Evolutionary conservation across 1,284 basidiomycete species (phyloP).

Genomic region (Apiotrichum montevideense): DNA sequence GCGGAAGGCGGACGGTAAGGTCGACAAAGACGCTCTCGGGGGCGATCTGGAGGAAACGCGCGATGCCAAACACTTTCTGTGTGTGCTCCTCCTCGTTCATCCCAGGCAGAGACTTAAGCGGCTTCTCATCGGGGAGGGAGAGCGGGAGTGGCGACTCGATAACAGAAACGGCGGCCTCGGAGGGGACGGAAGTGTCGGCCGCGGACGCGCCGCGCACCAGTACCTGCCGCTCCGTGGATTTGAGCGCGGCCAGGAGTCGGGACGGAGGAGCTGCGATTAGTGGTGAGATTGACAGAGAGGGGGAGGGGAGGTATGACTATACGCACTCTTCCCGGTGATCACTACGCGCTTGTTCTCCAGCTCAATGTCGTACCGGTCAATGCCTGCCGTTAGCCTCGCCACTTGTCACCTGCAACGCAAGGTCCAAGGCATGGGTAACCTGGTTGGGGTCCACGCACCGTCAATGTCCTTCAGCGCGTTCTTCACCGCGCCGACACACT

Average conservation of each 20-base stretch:
- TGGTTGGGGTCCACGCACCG: constrained; percentile 16
- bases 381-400: constrained; percentile 22
- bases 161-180: constrained; percentile 45
- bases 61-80: constrained; percentile 48
- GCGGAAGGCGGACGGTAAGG: constrained; percentile 43
- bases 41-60: constrained; percentile 46
- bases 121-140: constrained; percentile 9
- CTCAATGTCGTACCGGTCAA: constrained; percentile 46
- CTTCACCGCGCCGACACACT: constrained; percentile 45
- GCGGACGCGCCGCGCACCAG: constrained; percentile 46
- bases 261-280: constrained; percentile 43
- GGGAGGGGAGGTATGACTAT: not conserved
- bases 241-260: constrained; percentile 42
- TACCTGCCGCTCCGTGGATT: constrained; percentile 46
- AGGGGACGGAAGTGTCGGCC: constrained; percentile 19
- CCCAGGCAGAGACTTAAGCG: constrained; percentile 21
- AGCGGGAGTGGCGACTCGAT: constrained; percentile 44
- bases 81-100: constrained; percentile 40
- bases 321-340: constrained; percentile 43
- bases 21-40: constrained; percentile 45
- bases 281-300: too few relatives aligned
- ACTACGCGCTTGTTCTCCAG: constrained; percentile 45
- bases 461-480: constrained; percentile 31
- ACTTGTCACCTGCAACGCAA: too few relatives aligned
- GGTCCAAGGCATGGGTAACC: too few relatives aligned